phyloP scores from a whole-genome alignment of 176 grass and related monocot species.

The Zea luxurians region DNA sequence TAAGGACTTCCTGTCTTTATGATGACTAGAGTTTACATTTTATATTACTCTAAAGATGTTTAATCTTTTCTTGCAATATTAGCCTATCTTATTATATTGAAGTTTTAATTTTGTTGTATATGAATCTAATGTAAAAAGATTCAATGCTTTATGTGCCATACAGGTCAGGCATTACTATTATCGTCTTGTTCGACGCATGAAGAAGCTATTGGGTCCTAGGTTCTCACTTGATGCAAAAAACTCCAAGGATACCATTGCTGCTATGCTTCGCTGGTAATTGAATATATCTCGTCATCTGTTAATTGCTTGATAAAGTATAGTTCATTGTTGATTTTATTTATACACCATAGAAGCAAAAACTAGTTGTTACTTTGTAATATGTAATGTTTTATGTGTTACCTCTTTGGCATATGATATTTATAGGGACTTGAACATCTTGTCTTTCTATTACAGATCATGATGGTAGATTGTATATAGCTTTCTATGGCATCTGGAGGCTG shows the following conservation, averaged over 20 bases:
- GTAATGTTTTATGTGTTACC: conserved; percentile 18
- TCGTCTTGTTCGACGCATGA: conserved; percentile 94
- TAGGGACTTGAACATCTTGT: background rate
- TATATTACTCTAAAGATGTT: background rate
- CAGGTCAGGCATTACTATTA: conserved; percentile 99
- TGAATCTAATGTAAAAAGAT: conserved; percentile 4
- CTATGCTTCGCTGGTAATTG: conserved; percentile 98
- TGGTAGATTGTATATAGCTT: conserved; percentile 13
- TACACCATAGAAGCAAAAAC: conserved; percentile 10
- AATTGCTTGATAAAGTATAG: conserved; percentile 25
- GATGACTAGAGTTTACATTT: conserved; percentile 21
- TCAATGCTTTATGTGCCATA: conserved; percentile 39
- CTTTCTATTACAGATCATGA: conserved; percentile 19
- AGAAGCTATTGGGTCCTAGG: conserved; percentile 91
- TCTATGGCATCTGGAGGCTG: conserved; percentile 21
- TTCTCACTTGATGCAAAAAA: conserved; percentile 96
- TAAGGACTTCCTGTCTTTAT: background rate
- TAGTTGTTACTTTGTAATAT: conserved; percentile 24
- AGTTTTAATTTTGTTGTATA: conserved; percentile 10
- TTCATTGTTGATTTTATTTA: conserved; percentile 23
- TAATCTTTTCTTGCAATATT: conserved; percentile 29
- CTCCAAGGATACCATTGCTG: conserved; percentile 97
- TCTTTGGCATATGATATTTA: background rate
- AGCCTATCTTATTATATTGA: conserved; percentile 14
- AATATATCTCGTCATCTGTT: conserved; percentile 12